These are phyloP conservation scores for Malania oleifera DNA, from an alignment of 164 flowering plant genomes.

Conservation along the genomic window DNA sequence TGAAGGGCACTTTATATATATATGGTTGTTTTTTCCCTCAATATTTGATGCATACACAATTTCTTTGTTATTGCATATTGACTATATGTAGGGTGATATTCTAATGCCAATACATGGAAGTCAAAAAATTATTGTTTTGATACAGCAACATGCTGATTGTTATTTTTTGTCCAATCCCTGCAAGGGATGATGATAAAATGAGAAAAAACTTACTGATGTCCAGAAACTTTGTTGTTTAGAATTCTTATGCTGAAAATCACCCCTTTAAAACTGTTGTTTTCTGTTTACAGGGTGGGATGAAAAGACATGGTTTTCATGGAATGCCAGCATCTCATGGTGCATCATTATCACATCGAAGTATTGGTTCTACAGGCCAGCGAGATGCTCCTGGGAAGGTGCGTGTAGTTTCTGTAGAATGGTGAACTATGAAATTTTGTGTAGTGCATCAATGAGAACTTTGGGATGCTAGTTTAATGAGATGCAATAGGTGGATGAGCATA, in stretches of 20 bases:
- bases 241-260: neutral
- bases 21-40: too few species aligned
- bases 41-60: too few species aligned
- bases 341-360: slow-evolving; percentile 76
- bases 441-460: too few species aligned
- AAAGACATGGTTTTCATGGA: slow-evolving; percentile 63
- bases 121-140: neutral
- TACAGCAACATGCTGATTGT: neutral
- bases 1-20: too few species aligned
- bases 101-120: neutral
- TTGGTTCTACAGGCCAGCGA: slow-evolving; percentile 93
- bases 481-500: too few species aligned
- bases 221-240: neutral
- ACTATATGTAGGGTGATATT: too few species aligned
- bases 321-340: slow-evolving; percentile 92
- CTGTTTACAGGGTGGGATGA: slow-evolving; percentile 80
- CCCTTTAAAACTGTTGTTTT: neutral
- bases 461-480: too few species aligned
- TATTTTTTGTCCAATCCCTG: too few species aligned
- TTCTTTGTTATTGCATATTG: too few species aligned
- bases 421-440: neutral
- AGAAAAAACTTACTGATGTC: too few species aligned
- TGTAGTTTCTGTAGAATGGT: neutral
- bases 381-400: slow-evolving; percentile 90
- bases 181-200: too few species aligned